Conservation (phyloP, 2,329 filamentous ascomycete species). For the Metarhizium robertsii region DNA sequence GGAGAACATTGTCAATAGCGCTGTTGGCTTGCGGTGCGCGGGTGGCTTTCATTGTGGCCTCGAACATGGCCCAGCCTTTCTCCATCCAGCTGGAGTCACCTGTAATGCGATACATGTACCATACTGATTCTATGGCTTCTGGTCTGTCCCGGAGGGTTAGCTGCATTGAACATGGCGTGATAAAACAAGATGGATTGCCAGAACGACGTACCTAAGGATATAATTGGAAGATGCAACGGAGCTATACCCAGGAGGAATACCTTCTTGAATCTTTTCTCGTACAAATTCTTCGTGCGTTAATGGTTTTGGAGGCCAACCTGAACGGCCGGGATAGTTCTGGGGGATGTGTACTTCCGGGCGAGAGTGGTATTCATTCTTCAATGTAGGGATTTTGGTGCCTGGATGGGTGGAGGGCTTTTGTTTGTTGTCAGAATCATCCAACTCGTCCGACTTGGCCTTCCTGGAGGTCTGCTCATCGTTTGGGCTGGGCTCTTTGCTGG, state of each 20-base stretch:
- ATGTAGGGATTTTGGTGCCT: neutral
- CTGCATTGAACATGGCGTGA: conserved; percentile 6
- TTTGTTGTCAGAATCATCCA: neutral
- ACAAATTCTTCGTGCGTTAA: conserved; percentile 47
- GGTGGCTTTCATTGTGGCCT: conserved; percentile 58
- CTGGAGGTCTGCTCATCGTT: neutral
- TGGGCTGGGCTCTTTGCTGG: conserved; percentile 9
- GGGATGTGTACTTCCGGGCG: neutral
- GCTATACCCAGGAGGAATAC: conserved; percentile 42
- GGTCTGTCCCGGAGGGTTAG: conserved; percentile 40
- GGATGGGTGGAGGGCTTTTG: neutral
- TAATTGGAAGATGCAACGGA: conserved; percentile 39
- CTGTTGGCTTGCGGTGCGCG: conserved; percentile 58
- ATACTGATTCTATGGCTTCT: conserved; percentile 81
- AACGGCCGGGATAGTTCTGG: neutral
- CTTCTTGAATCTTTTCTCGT: conserved; percentile 31
- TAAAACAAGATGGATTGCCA: conserved; percentile 15
- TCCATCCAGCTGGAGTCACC: conserved; percentile 68
- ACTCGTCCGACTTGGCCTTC: neutral
- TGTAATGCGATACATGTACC: conserved; percentile 85
- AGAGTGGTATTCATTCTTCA: neutral
- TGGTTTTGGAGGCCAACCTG: conserved; percentile 23
- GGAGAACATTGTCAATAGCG: conserved; percentile 56
- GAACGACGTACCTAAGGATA: conserved; percentile 46
- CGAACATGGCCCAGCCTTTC: conserved; percentile 80